phyloP scores from a whole-genome alignment of 768 basidiomycete genomes.

The Cystofilobasidium bisporidii region DNA sequence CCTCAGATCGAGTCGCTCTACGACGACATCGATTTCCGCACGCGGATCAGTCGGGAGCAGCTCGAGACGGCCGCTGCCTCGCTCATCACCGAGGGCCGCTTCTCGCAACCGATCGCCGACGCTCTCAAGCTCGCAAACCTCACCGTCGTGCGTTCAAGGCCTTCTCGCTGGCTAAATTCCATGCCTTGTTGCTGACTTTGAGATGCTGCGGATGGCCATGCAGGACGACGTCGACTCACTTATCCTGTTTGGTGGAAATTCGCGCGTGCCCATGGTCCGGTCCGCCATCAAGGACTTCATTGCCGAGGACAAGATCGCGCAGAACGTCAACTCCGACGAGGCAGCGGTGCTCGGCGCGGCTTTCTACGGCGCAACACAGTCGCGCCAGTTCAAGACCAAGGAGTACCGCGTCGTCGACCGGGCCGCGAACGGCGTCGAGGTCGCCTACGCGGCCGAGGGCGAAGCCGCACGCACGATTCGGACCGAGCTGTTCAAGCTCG shows the following conservation, averaged over 20 bases:
- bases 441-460: constrained; percentile 48
- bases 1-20: constrained; percentile 72
- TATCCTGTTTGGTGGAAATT: constrained; percentile 83
- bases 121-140: constrained; percentile 60
- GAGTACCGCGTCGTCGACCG: constrained; percentile 76
- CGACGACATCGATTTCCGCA: constrained; percentile 81
- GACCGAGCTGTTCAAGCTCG: constrained; percentile 64
- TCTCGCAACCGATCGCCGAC: constrained; percentile 62
- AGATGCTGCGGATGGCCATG: constrained; percentile 4
- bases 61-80: constrained; percentile 69
- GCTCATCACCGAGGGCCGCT: constrained; percentile 48
- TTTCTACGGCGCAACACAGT: constrained; percentile 78
- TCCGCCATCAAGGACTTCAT: constrained; percentile 52
- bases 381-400: constrained; percentile 89
- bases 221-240: constrained; percentile 74
- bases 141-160: constrained; percentile 48
- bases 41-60: constrained; percentile 62
- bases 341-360: constrained; percentile 85
- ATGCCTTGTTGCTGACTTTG: neutral
- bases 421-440: constrained; percentile 61
- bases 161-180: constrained; percentile 15
- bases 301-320: constrained; percentile 66
- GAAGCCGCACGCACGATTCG: constrained; percentile 48
- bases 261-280: constrained; percentile 86
- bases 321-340: constrained; percentile 95